Percentiles rank a stretch among this genome's conserved stretches.
Conservation (phyloP, 371 early-diverging fungal species). For the Rhizomucor miehei region DNA sequence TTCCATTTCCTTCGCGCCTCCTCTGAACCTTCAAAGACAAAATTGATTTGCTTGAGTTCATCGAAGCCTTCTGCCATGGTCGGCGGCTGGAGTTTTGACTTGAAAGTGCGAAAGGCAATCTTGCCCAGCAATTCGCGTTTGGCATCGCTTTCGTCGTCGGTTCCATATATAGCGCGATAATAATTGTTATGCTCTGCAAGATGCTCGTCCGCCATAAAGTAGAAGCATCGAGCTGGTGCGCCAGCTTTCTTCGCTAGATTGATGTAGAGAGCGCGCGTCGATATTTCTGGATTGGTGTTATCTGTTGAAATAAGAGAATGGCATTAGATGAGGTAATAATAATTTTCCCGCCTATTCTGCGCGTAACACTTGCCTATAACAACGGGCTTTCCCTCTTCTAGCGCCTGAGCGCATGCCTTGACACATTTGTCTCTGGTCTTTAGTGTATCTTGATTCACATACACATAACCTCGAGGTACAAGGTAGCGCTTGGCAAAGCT, state of each 20-base stretch:
- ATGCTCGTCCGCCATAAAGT: slow-evolving; percentile 59
- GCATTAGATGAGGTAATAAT: not conserved
- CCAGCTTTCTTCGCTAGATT: slow-evolving; percentile 53
- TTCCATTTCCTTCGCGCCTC: slow-evolving; percentile 39
- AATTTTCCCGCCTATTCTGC: not conserved
- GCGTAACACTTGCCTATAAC: slow-evolving; percentile 49
- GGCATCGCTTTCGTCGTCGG: not conserved
- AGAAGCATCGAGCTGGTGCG: slow-evolving; percentile 67
- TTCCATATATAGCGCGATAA: slow-evolving; percentile 48
- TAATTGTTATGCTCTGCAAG: slow-evolving; percentile 79
- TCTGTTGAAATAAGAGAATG: slow-evolving; percentile 42
- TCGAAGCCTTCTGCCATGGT: slow-evolving; percentile 57
- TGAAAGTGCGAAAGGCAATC: slow-evolving; percentile 58
- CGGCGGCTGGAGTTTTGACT: slow-evolving; percentile 52
- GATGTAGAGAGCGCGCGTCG: slow-evolving; percentile 64
- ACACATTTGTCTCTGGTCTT: slow-evolving; percentile 75
- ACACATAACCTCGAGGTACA: slow-evolving; percentile 61
- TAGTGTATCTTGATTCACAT: slow-evolving; percentile 83
- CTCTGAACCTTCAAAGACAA: slow-evolving; percentile 55
- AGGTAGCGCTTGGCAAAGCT: slow-evolving; percentile 65
- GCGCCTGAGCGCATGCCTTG: slow-evolving; percentile 44
- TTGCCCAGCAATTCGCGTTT: slow-evolving; percentile 40
- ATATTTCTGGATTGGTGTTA: slow-evolving; percentile 80
- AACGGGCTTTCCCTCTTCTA: slow-evolving; percentile 53
- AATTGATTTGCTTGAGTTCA: slow-evolving; percentile 62